Evolutionary conservation across 225 moss, liverwort and hornwort species (phyloP).

Genomic region (Physcomitrellopsis africana): DNA sequence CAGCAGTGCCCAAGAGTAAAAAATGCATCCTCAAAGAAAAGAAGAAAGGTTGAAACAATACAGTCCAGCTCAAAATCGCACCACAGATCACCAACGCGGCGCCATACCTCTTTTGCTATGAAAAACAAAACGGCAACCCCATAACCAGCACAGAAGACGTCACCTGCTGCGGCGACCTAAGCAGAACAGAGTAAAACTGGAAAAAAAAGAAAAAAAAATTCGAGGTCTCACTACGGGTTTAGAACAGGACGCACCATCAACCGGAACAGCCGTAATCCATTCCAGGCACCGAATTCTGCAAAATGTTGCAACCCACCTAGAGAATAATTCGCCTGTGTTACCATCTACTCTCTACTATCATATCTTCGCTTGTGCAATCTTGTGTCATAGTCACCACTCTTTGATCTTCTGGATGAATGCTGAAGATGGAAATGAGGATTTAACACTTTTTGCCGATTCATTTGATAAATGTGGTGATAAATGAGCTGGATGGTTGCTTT

Average conservation of each 20-base stretch:
- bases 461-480: too few species aligned
- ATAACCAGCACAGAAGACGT: neutral
- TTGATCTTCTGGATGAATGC: conserved; percentile 35
- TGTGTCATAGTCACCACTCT: conserved; percentile 32
- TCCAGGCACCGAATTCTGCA: neutral
- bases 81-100: neutral
- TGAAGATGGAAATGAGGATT: too few species aligned
- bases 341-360: conserved; percentile 12
- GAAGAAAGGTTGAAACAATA: neutral
- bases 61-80: conserved; percentile 10
- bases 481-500: too few species aligned
- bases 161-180: neutral
- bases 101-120: neutral
- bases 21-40: neutral
- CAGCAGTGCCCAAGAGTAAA: neutral
- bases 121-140: neutral
- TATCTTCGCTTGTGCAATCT: conserved; percentile 9
- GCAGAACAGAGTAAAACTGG: neutral
- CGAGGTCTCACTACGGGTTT: neutral
- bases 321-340: neutral
- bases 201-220: conserved; percentile 9
- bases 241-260: neutral
- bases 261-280: neutral
- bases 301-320: neutral
- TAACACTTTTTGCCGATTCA: too few species aligned